A percentile compares a stretch with the other conserved stretches of the same genome.
Evolutionary conservation across 2,329 filamentous ascomycete genomes (phyloP).

Genomic region (Huntiella moniliformis): DNA sequence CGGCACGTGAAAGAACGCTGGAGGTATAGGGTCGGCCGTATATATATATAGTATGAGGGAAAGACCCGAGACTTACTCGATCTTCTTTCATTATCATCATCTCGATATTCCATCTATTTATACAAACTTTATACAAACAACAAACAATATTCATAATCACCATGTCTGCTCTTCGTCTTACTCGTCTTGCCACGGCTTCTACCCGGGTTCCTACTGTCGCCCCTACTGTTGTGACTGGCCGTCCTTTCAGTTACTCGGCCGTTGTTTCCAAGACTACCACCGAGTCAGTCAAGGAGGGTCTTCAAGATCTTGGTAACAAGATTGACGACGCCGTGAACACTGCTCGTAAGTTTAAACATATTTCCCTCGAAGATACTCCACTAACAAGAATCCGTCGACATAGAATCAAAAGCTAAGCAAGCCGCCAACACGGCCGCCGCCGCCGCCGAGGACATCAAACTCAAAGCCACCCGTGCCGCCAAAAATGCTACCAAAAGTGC

Average conservation of each 20-base stretch:
- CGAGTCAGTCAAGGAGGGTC: slow-evolving; percentile 38
- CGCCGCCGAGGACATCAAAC: slow-evolving; percentile 19
- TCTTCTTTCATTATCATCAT: not conserved
- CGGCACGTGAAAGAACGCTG: not conserved
- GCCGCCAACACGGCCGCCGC: slow-evolving; percentile 17
- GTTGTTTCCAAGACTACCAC: slow-evolving; percentile 28
- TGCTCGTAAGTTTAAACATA: slow-evolving; percentile 27
- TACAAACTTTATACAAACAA: not conserved
- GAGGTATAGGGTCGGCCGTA: no score
- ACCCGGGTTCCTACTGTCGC: slow-evolving; percentile 12
- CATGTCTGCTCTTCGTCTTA: slow-evolving; percentile 14
- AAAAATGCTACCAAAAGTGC: slow-evolving; percentile 4
- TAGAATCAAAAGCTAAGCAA: slow-evolving; percentile 16
- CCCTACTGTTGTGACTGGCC: slow-evolving; percentile 22
- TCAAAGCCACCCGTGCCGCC: slow-evolving; percentile 18
- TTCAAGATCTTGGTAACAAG: slow-evolving; percentile 40
- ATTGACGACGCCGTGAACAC: slow-evolving; percentile 42
- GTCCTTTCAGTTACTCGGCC: slow-evolving; percentile 31
- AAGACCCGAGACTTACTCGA: not conserved
- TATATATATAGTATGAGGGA: no score
- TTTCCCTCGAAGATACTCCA: not conserved
- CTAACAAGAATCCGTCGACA: not conserved
- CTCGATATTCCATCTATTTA: not conserved
- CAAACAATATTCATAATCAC: not conserved
- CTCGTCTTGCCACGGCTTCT: slow-evolving; percentile 22